phyloP scores from a whole-genome alignment of 495 filamentous ascomycete genomes.

The Neurospora sp. region DNA sequence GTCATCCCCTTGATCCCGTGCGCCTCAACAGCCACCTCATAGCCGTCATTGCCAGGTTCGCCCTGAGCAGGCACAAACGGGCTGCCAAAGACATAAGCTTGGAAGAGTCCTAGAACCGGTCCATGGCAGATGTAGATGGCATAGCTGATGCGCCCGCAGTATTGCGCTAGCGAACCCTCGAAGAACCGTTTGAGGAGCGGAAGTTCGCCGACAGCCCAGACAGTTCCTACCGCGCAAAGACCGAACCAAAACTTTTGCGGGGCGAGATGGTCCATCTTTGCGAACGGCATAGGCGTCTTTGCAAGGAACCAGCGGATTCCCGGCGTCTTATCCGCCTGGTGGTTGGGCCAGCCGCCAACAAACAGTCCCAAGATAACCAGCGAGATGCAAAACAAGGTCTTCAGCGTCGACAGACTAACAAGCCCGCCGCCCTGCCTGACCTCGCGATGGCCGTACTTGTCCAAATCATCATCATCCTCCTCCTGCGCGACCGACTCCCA shows the following conservation, averaged over 20 bases:
- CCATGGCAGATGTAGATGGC: slow-evolving; percentile 54
- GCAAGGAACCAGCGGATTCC: slow-evolving; percentile 24
- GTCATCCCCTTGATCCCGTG: slow-evolving; percentile 42
- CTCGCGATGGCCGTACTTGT: not conserved
- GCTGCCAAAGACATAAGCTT: slow-evolving; percentile 34
- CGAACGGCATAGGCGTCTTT: slow-evolving; percentile 27
- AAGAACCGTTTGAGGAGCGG: slow-evolving; percentile 41
- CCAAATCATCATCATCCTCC: slow-evolving; percentile 3
- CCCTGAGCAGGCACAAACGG: slow-evolving; percentile 11
- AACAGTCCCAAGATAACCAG: slow-evolving; percentile 32
- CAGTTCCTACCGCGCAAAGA: slow-evolving; percentile 45
- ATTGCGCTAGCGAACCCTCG: slow-evolving; percentile 46
- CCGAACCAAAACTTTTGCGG: slow-evolving; percentile 46
- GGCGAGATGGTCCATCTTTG: slow-evolving; percentile 18
- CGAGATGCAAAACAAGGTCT: slow-evolving; percentile 9
- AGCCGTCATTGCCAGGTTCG: slow-evolving; percentile 10
- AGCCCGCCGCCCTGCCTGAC: not conserved
- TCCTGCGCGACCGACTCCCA: slow-evolving; percentile 5
- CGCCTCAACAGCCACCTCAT: slow-evolving; percentile 16
- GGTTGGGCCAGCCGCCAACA: slow-evolving; percentile 36
- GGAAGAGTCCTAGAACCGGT: slow-evolving; percentile 42
- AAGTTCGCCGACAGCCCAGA: slow-evolving; percentile 46
- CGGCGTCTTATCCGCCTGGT: slow-evolving; percentile 24
- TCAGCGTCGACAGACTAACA: not conserved
- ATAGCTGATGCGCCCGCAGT: slow-evolving; percentile 52